Base-by-base conservation (phyloP, 164 flowering plant genomes). In the Sedum album region DNA sequence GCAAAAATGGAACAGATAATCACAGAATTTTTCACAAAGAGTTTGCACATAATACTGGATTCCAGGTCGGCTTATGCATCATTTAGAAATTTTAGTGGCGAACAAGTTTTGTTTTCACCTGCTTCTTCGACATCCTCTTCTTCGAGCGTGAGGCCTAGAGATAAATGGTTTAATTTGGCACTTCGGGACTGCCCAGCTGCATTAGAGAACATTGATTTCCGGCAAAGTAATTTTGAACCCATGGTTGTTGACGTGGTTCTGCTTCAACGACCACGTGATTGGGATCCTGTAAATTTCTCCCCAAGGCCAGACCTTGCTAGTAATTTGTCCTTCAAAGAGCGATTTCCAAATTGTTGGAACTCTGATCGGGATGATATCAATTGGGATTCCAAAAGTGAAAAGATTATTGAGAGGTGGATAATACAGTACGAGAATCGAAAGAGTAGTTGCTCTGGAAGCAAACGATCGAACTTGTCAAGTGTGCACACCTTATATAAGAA, bases 131-230 rank as follows among this genome's bases (percentile, higher is more conserved):
- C 89, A 0, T 89, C 96, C 0, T 86, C 97, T 0, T 87, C 93
- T 2, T 86, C 94, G 0, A 85, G 91, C 70, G 76, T 84, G 69
- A 77, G 89, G 74, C 83, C 93, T 1, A 79, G 96, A 71, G 98
- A 94, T 71, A 89, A 82, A 69, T 91, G 97, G 97, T 94, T 94
- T 67, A 88, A 88, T 79, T 73, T 94, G 68, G 97, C 90, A 0
- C 88, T 94, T 11, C 66, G 88, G 61, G 98, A 91, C 44, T 85
- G 98, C 75, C 89, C 95, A 18, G 89, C 84, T 0, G 91, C 88
- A 0, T 73, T 88, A 2, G 97, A 93, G 75, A 89, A 84, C 73
- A 74, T 85, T 68, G 95, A 91, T 73, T 76, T 86, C 60, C 80
- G 95, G 95, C 84, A 84, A 73, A 88, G 84, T 75, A 80, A 81